These are phyloP conservation scores for Lepiota subincarnata DNA, from an alignment of 768 basidiomycete genomes.

Conservation along the genomic window DNA sequence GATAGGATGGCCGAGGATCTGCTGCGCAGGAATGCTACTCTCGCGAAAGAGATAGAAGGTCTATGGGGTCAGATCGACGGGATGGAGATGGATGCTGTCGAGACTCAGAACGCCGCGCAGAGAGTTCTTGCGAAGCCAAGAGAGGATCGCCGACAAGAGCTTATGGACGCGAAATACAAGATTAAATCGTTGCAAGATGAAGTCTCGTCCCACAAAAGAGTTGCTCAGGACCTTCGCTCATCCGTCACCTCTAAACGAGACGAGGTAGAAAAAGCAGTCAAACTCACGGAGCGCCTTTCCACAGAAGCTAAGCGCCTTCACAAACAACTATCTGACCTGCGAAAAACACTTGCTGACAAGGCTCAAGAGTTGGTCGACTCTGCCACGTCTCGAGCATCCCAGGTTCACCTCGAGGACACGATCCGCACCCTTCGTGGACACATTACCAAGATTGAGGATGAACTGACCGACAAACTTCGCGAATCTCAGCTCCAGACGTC, in stretches of 20 bases:
- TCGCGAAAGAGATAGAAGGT: neutral
- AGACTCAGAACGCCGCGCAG: neutral
- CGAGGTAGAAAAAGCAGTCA: neutral
- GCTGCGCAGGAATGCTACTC: neutral
- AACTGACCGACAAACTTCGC: neutral
- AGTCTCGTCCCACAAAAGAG: neutral
- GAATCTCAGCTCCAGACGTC: neutral
- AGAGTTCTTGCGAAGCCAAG: constrained; percentile 3
- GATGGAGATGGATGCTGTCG: constrained; percentile 2
- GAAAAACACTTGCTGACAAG: neutral
- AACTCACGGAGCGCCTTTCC: neutral
- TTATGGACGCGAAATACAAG: neutral
- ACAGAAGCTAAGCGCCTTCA: neutral
- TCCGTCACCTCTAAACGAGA: neutral
- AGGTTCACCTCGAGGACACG: neutral
- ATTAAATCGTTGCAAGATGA: constrained; percentile 1
- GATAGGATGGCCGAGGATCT: neutral
- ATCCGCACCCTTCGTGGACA: neutral
- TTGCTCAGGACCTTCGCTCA: neutral
- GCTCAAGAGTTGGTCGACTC: constrained; percentile 2
- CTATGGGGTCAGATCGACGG: neutral
- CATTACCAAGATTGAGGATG: neutral
- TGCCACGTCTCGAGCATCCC: neutral
- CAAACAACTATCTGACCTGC: neutral
- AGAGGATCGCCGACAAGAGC: neutral